A percentile compares a stretch with the other conserved stretches of the same genome.
Evolutionary conservation across 2,329 filamentous ascomycete genomes (phyloP).

Genomic region (Pseudogymnoascus sp.): DNA sequence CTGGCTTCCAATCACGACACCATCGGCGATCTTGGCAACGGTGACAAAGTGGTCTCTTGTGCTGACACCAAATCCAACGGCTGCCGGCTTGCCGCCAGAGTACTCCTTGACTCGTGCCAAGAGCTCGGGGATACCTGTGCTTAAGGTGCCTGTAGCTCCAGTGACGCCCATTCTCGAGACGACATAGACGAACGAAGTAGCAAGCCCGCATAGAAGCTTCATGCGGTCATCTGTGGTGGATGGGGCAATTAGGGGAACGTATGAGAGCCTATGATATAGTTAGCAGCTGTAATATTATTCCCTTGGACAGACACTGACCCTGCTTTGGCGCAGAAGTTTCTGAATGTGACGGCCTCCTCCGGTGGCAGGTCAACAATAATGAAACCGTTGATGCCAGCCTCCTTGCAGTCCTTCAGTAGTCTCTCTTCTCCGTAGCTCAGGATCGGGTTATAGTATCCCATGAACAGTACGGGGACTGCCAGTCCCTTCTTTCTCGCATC

Average conservation of each 20-base stretch:
- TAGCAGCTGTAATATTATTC: conserved; percentile 9
- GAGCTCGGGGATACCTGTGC: conserved; percentile 71
- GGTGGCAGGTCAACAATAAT: conserved; percentile 94
- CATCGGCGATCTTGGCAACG: conserved; percentile 76
- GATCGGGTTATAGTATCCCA: conserved; percentile 98
- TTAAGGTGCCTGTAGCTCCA: conserved; percentile 76
- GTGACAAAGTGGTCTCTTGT: conserved; percentile 88
- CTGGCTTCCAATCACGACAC: conserved; percentile 93
- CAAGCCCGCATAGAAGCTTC: conserved; percentile 91
- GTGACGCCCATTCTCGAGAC: conserved; percentile 97
- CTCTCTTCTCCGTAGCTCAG: conserved; percentile 89
- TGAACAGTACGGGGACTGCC: conserved; percentile 76
- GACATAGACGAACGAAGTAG: conserved; percentile 98
- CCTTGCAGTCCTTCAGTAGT: conserved; percentile 74
- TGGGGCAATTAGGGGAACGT: conserved; percentile 93
- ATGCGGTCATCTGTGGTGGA: conserved; percentile 87
- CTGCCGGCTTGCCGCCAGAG: conserved; percentile 82
- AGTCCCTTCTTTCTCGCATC: conserved; percentile 71
- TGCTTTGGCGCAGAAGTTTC: conserved; percentile 70
- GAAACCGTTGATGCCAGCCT: conserved; percentile 86
- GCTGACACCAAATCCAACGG: conserved; percentile 92
- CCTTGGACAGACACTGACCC: conserved; percentile 42
- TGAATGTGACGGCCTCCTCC: conserved; percentile 90
- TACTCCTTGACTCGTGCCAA: conserved; percentile 83
- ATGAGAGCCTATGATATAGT: conserved; percentile 58